Evolutionary conservation across 2,329 filamentous ascomycete genomes (phyloP).

Genomic region (Septoria petroselini): DNA sequence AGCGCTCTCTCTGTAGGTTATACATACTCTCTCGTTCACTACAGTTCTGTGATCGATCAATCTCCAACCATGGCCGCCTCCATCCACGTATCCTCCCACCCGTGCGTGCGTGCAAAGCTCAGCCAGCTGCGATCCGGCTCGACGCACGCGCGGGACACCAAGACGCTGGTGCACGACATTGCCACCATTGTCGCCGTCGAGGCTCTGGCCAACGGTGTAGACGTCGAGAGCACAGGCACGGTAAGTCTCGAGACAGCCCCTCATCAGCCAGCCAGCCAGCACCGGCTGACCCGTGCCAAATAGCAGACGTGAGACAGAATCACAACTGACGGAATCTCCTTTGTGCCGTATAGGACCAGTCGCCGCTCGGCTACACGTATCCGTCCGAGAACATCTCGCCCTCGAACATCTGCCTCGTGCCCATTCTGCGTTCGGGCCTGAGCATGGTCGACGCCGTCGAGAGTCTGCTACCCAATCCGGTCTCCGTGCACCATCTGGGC

Average conservation of each 20-base stretch:
- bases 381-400: constrained; percentile 62
- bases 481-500: constrained; percentile 88
- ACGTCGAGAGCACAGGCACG: constrained; percentile 57
- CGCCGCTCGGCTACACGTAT: constrained; percentile 75
- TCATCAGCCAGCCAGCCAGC: constrained; percentile 19
- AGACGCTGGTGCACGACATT: constrained; percentile 81
- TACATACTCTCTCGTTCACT: background rate
- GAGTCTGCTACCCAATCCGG: constrained; percentile 73
- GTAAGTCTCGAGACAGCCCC: constrained; percentile 49
- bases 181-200: constrained; percentile 77
- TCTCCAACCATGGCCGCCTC: constrained; percentile 21
- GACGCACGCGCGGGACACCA: constrained; percentile 71
- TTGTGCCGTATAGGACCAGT: constrained; percentile 58
- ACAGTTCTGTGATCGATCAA: background rate
- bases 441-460: constrained; percentile 88
- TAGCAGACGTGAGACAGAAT: constrained; percentile 10
- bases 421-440: constrained; percentile 87
- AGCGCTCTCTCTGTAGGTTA: background rate
- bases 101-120: constrained; percentile 82
- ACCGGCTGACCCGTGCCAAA: constrained; percentile 28
- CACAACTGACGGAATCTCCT: no score
- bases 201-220: constrained; percentile 66
- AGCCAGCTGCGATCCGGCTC: constrained; percentile 77
- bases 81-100: constrained; percentile 76
- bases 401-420: constrained; percentile 72